A percentile compares a stretch with the other conserved stretches of the same genome.
Conservation (phyloP, 2,329 filamentous ascomycete genomes). For the Corniculantispora saksenae region DNA sequence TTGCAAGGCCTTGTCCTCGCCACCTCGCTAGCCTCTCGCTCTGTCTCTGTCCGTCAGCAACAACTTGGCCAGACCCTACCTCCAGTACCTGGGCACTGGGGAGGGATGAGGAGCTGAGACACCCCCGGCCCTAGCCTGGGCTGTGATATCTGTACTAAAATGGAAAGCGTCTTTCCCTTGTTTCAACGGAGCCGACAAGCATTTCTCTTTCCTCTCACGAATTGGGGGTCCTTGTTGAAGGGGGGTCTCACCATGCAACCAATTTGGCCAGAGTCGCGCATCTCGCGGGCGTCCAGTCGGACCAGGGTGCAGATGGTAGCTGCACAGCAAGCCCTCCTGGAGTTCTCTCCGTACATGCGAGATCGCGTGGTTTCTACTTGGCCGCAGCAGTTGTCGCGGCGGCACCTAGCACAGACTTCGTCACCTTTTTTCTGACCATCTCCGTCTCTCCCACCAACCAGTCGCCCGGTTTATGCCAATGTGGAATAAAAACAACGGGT, state of each 20-base stretch:
- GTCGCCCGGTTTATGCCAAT: no score
- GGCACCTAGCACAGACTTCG: not conserved
- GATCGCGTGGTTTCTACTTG: not conserved
- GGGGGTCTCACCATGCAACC: conserved; percentile 3
- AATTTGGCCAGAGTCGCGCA: conserved; percentile 1
- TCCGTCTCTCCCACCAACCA: no score
- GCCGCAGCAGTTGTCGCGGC: no score
- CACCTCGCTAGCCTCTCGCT: no score
- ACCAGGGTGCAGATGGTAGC: not conserved
- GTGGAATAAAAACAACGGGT: no score
- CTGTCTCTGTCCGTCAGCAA: not conserved
- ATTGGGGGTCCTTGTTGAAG: not conserved
- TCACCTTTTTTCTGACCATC: not conserved
- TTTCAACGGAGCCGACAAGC: no score
- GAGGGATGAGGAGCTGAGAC: not conserved
- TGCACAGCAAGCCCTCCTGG: not conserved
- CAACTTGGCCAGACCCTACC: no score
- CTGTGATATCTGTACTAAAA: not conserved
- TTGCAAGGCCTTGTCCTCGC: not conserved
- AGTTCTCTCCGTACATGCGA: not conserved
- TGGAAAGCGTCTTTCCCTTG: not conserved
- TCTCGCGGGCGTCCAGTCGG: not conserved
- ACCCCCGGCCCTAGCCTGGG: not conserved
- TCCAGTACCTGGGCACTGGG: not conserved
- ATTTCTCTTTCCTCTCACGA: not conserved